Percentiles rank a stretch among this genome's conserved stretches.
These are phyloP conservation scores for Laguncularia racemosa DNA, from an alignment of 345 rosid genomes.

Conservation along the genomic window DNA sequence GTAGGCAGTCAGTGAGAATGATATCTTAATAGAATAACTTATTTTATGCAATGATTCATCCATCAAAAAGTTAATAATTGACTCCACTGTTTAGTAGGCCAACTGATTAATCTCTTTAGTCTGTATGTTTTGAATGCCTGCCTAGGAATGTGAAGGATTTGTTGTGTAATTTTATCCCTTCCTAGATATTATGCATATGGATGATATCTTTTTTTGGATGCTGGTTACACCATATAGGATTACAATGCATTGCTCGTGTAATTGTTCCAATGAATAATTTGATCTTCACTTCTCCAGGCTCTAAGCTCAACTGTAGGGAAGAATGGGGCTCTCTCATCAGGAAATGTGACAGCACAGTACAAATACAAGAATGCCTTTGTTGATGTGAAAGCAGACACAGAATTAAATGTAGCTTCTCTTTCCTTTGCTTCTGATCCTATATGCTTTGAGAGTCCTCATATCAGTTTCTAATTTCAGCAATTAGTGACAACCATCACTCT, in stretches of 20 bases:
- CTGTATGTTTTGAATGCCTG: too few species aligned
- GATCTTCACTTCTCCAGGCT: slow-evolving; percentile 17
- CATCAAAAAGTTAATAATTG: too few species aligned
- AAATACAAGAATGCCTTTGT: slow-evolving; percentile 22
- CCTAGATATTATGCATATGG: too few species aligned
- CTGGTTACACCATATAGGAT: not conserved
- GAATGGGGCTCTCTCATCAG: slow-evolving; percentile 38
- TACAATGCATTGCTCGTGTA: not conserved
- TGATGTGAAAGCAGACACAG: slow-evolving; percentile 39
- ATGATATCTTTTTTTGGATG: not conserved
- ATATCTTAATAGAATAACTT: too few species aligned
- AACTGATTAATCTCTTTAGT: too few species aligned
- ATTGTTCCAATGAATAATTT: not conserved
- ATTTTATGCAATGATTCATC: too few species aligned
- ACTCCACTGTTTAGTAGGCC: too few species aligned
- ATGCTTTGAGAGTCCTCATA: slow-evolving; percentile 5
- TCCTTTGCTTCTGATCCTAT: slow-evolving; percentile 1
- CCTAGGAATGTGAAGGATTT: too few species aligned
- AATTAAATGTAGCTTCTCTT: slow-evolving; percentile 25
- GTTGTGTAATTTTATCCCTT: not conserved
- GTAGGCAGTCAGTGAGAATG: too few species aligned
- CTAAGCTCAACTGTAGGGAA: slow-evolving; percentile 25
- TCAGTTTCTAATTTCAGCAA: slow-evolving; percentile 20
- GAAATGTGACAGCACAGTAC: slow-evolving; percentile 31
- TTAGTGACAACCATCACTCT: slow-evolving; percentile 20